A percentile compares a stretch with the other conserved stretches of the same genome.
Evolutionary conservation across 2,329 filamentous ascomycete genomes (phyloP).

Genomic region (Colletotrichum cereale): DNA sequence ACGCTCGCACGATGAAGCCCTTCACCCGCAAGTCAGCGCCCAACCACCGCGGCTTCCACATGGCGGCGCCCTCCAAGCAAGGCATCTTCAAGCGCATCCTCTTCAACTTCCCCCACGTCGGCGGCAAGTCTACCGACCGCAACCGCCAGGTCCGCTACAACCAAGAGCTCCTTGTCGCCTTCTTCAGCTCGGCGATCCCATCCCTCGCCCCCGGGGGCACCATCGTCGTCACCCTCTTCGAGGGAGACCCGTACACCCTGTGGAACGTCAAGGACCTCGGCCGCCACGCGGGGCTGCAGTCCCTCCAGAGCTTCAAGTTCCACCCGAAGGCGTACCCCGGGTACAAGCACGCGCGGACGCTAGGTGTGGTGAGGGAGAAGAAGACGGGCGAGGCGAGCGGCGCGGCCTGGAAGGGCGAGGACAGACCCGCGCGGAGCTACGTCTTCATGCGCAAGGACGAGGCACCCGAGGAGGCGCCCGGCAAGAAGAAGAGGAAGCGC

Average conservation of each 20-base stretch:
- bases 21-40: slow-evolving; percentile 48
- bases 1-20: slow-evolving; percentile 74
- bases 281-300: slow-evolving; percentile 79
- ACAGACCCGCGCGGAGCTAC: slow-evolving; percentile 66
- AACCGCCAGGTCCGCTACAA: slow-evolving; percentile 95
- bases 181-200: slow-evolving; percentile 69
- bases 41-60: slow-evolving; percentile 44
- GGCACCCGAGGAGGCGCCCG: slow-evolving; percentile 45
- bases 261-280: slow-evolving; percentile 95
- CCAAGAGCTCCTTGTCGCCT: slow-evolving; percentile 80
- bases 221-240: slow-evolving; percentile 89
- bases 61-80: slow-evolving; percentile 41
- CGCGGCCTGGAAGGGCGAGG: slow-evolving; percentile 56
- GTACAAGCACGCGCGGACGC: slow-evolving; percentile 79
- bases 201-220: slow-evolving; percentile 67
- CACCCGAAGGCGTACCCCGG: slow-evolving; percentile 76
- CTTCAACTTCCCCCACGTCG: slow-evolving; percentile 98
- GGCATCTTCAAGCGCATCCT: slow-evolving; percentile 79
- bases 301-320: slow-evolving; percentile 79
- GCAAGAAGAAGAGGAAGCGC: slow-evolving; percentile 48
- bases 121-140: slow-evolving; percentile 90
- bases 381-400: slow-evolving; percentile 58
- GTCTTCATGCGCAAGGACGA: slow-evolving; percentile 73
- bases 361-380: slow-evolving; percentile 71
- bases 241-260: slow-evolving; percentile 92